These are phyloP conservation scores for Fraxinus dipetala DNA, from an alignment of 305 asterid species.

Conservation along the genomic window DNA sequence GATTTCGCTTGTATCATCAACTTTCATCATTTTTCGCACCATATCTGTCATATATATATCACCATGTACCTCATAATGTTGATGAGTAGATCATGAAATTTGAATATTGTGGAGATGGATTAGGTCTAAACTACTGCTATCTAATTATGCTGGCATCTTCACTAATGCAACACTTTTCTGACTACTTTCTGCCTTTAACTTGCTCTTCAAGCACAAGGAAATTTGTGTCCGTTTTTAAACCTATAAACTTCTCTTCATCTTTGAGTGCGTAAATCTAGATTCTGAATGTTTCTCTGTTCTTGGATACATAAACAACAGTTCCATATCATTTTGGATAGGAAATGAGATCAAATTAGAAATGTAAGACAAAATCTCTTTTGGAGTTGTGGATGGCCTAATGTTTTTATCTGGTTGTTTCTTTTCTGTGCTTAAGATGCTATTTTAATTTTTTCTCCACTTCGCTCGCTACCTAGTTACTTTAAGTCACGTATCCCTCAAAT, in stretches of 20 bases:
- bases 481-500: background rate
- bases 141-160: background rate
- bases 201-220: background rate
- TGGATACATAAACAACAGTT: background rate
- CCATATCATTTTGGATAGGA: background rate
- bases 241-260: background rate
- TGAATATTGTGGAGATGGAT: background rate
- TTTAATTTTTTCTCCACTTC: background rate
- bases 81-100: background rate
- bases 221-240: background rate
- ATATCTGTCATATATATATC: background rate
- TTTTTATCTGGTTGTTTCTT: background rate
- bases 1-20: background rate
- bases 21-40: background rate
- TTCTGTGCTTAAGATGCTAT: background rate
- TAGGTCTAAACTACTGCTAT: background rate
- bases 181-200: background rate
- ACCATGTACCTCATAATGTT: background rate
- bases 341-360: background rate
- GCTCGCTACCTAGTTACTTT: background rate
- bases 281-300: background rate
- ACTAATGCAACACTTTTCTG: background rate
- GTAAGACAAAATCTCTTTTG: background rate
- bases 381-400: background rate
- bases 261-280: background rate